A percentile compares a stretch with the other conserved stretches of the same genome.
phyloP scores from a whole-genome alignment of 805 yeast species.

The Candida suzukii region DNA sequence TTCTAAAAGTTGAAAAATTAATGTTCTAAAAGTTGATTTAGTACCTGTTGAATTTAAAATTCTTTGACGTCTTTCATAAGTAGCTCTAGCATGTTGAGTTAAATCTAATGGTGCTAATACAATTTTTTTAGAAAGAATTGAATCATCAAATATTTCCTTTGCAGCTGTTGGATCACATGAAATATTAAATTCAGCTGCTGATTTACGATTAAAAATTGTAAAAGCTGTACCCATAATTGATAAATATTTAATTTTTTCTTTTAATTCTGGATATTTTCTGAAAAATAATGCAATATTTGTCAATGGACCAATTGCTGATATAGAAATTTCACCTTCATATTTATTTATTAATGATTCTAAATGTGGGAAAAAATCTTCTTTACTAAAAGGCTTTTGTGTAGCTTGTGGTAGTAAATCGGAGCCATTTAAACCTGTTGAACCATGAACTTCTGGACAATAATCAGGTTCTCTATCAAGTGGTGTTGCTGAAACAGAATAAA shows the following conservation, averaged over 20 bases:
- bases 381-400: conserved; percentile 11
- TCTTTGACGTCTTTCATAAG: conserved; percentile 28
- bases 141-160: conserved; percentile 41
- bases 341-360: conserved; percentile 15
- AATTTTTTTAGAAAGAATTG: conserved; percentile 37
- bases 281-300: conserved; percentile 64
- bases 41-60: conserved; percentile 29
- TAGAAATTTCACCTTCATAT: conserved; percentile 41
- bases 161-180: conserved; percentile 77
- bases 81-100: conserved; percentile 60
- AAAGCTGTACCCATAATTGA: conserved; percentile 76
- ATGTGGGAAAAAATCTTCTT: conserved; percentile 17
- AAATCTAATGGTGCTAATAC: conserved; percentile 60
- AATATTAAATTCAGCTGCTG: conserved; percentile 67
- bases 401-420: conserved; percentile 51
- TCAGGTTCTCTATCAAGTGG: conserved; percentile 48
- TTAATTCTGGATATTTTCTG: conserved; percentile 45
- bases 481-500: conserved; percentile 55
- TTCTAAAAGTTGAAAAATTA: conserved; percentile 47
- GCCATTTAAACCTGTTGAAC: conserved; percentile 75
- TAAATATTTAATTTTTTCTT: conserved; percentile 40
- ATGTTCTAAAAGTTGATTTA: conserved; percentile 40
- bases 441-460: conserved; percentile 63
- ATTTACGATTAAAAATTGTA: conserved; percentile 18
- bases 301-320: conserved; percentile 72